Percentiles rank a stretch among this genome's conserved stretches.
Conservation (phyloP, 257 asterid genomes). For the Leonotis leonurus region DNA sequence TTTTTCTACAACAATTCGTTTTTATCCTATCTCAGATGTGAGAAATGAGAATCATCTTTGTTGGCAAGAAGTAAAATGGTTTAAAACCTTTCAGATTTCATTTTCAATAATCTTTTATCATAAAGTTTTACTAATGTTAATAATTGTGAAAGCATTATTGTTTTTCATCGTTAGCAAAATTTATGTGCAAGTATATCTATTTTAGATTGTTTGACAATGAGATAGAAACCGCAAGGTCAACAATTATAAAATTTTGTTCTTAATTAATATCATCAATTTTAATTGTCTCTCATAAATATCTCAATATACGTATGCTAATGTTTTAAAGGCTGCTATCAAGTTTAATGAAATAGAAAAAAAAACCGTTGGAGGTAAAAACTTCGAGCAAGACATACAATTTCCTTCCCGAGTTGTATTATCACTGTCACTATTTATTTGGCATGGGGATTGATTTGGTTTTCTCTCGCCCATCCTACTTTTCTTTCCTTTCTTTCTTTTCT, state of each 20-base stretch:
- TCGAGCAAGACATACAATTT: no score
- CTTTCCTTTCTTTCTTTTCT: slow-evolving; percentile 24
- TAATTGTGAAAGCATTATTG: not conserved
- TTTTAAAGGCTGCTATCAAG: slow-evolving; percentile 71
- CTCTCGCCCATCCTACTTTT: no score
- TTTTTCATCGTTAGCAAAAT: slow-evolving; percentile 19
- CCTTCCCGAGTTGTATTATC: no score
- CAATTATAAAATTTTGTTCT: slow-evolving; percentile 5
- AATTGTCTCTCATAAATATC: not conserved
- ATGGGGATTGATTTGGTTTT: not conserved
- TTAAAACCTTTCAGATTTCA: slow-evolving; percentile 5
- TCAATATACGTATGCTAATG: slow-evolving; percentile 18
- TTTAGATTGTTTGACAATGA: slow-evolving; percentile 92
- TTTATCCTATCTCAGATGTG: no score
- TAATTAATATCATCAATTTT: not conserved
- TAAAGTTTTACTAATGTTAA: slow-evolving; percentile 6
- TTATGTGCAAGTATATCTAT: slow-evolving; percentile 74
- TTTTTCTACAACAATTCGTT: no score
- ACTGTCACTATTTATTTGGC: not conserved
- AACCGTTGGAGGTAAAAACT: slow-evolving; percentile 48
- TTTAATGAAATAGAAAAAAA: slow-evolving; percentile 73
- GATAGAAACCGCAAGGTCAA: slow-evolving; percentile 87
- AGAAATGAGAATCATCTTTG: no score
- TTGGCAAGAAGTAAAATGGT: slow-evolving; percentile 82
- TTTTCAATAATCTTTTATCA: slow-evolving; percentile 4